Evolutionary conservation across 2,329 filamentous ascomycete species (phyloP), one percentile per base, ranked within the genome.

Genomic region (Diplodia seriata): DNA sequence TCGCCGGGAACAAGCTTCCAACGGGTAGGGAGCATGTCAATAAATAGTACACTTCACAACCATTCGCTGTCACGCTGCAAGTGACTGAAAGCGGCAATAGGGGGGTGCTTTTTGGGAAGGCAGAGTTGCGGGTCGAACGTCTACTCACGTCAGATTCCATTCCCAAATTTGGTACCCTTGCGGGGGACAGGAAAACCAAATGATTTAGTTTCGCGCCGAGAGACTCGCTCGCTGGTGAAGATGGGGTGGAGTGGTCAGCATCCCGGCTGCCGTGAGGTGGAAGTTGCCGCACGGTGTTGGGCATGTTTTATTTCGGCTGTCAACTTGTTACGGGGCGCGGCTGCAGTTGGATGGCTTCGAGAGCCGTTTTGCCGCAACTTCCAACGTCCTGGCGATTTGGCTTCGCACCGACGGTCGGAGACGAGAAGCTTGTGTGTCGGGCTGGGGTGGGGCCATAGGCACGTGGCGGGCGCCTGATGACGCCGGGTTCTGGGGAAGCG

Each of bases 401-500:
- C 59, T 63, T 47, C 36, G 29, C 40, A 50, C 20, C 59, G 59
- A 63, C 59, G 40, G 59, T 36, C 59, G 47, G 59, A 63, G 43
- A 51, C 59, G 59, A 63, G 59, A 63, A 63, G 59, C 59, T 63
- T 63, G 59, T 47, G 31, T 51, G 59, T 63, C 36, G 26, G 59
- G 47, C 31, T 62, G 59, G 7, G 23, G 36, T 43, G 56, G 20
- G 56, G 36, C 38, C n/a, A 26, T 6, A 23, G 4, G 59, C 59
- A 63, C 59, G 59, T 63, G 59, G 47, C 18, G 59, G 59, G 20
- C 59, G 59, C 59, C 59, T 63, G 31, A 63, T 36, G 43, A 50
- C 29, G 59, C 29, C 40, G 57, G 29, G 57, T 20, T 26, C 50
- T 40, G 29, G 47, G 54, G 15, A 20, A 56, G 54, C 54, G 54